Evolutionary conservation across 2,329 filamentous ascomycete species (phyloP).

Genomic region (Aspergillus caelatus): DNA sequence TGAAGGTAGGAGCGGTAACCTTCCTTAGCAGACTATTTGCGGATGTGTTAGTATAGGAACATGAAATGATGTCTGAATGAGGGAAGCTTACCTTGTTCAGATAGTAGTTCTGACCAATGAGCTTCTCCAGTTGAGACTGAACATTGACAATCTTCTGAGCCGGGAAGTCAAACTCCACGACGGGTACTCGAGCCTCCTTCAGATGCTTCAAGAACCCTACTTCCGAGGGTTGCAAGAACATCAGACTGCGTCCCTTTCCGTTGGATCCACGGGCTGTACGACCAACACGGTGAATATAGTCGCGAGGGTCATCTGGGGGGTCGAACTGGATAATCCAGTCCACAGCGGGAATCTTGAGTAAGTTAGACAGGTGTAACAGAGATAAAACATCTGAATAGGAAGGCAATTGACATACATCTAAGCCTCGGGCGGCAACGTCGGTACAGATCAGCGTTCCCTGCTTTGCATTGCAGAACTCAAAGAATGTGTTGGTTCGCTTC

Average conservation of each 20-base stretch:
- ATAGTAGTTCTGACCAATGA: conserved; percentile 95
- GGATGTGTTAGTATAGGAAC: not conserved
- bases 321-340: conserved; percentile 98
- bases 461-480: conserved; percentile 87
- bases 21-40: conserved; percentile 62
- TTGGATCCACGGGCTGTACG: conserved; percentile 86
- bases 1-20: conserved; percentile 90
- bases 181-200: conserved; percentile 86
- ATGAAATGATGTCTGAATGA: not conserved
- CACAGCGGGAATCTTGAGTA: conserved; percentile 75
- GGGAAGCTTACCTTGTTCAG: conserved; percentile 71
- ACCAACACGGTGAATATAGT: conserved; percentile 95
- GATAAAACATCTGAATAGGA: not conserved
- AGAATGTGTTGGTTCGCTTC: conserved; percentile 98
- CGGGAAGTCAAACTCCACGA: conserved; percentile 96
- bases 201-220: conserved; percentile 90
- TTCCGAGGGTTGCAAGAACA: conserved; percentile 92
- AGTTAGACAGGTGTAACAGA: conserved; percentile 21
- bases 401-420: conserved; percentile 65
- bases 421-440: conserved; percentile 89
- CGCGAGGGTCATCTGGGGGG: conserved; percentile 84
- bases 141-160: conserved; percentile 89
- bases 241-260: conserved; percentile 81
- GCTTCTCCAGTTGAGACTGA: conserved; percentile 87
- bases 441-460: conserved; percentile 92